Evolutionary conservation across 768 basidiomycete genomes (phyloP).

Genomic region (Agrocybe pediades): DNA sequence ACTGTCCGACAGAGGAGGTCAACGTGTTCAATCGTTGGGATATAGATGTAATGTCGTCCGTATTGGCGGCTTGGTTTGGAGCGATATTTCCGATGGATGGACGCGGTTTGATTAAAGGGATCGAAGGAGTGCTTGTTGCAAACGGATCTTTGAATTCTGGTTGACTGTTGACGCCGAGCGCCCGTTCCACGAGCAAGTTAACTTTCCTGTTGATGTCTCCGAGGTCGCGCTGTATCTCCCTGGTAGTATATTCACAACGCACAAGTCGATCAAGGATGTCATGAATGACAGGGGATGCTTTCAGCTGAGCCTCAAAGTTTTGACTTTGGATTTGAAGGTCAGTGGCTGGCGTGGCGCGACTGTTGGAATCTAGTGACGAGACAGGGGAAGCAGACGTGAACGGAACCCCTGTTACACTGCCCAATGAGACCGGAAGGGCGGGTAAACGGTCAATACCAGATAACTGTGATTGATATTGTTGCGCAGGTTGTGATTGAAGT

Average conservation of each 20-base stretch:
- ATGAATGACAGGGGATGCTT: conserved; percentile 71
- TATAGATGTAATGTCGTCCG: conserved; percentile 75
- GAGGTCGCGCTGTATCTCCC: conserved; percentile 75
- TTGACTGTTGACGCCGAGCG: conserved; percentile 42
- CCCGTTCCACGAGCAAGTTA: conserved; percentile 71
- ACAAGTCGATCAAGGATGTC: conserved; percentile 76
- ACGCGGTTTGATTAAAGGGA: conserved; percentile 44
- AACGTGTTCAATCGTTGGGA: conserved; percentile 78
- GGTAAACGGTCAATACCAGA: conserved; percentile 15
- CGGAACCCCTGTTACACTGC: conserved; percentile 31
- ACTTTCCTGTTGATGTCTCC: conserved; percentile 78
- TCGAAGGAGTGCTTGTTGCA: conserved; percentile 45
- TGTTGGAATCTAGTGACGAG: conserved; percentile 76
- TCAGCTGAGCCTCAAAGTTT: conserved; percentile 74
- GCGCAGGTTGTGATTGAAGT: too few relatives aligned
- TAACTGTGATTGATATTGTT: too few relatives aligned
- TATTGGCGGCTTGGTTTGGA: conserved; percentile 66
- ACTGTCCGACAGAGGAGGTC: conserved; percentile 83
- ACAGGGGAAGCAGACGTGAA: conserved; percentile 73
- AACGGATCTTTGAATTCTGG: conserved; percentile 89
- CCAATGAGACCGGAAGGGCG: conserved; percentile 9
- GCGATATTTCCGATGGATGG: conserved; percentile 70
- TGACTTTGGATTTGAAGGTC: conserved; percentile 48
- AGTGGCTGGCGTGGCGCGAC: conserved; percentile 52
- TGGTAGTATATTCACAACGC: conserved; percentile 67